Evolutionary conservation across 2,329 filamentous ascomycete species (phyloP).

Genomic region (Xylaria sp.): DNA sequence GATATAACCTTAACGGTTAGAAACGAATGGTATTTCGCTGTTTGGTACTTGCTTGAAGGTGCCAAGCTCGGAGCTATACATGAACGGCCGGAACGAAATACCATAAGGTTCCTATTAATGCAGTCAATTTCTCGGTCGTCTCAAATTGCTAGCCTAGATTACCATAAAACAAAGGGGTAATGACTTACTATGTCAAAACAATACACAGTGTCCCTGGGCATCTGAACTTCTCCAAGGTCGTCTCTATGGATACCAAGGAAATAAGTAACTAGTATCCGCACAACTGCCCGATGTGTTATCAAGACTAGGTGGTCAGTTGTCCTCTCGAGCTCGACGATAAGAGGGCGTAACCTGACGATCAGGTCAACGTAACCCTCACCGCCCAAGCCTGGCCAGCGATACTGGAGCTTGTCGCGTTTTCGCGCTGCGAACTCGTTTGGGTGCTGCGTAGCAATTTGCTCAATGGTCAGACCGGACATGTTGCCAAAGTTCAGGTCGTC

Average conservation of each 20-base stretch:
- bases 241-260: slow-evolving; percentile 34
- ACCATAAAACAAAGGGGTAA: neutral
- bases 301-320: slow-evolving; percentile 27
- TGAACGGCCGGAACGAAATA: slow-evolving; percentile 23
- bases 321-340: slow-evolving; percentile 35
- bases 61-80: slow-evolving; percentile 18
- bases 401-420: slow-evolving; percentile 29
- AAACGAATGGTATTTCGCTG: slow-evolving; percentile 24
- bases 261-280: slow-evolving; percentile 29
- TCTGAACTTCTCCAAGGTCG: slow-evolving; percentile 19
- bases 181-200: slow-evolving; percentile 34
- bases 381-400: slow-evolving; percentile 33
- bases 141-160: neutral
- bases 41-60: slow-evolving; percentile 27
- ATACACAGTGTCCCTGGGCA: slow-evolving; percentile 30
- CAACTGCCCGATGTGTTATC: slow-evolving; percentile 33
- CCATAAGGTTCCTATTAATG: slow-evolving; percentile 31
- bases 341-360: slow-evolving; percentile 31
- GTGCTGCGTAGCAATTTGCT: slow-evolving; percentile 24
- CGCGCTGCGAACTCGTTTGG: slow-evolving; percentile 30
- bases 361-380: slow-evolving; percentile 34
- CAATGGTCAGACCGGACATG: slow-evolving; percentile 29
- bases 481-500: slow-evolving; percentile 31
- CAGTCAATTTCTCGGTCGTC: neutral
- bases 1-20: neutral